phyloP scores from a whole-genome alignment of 768 basidiomycete species.

The Leucosporidium scottii region DNA sequence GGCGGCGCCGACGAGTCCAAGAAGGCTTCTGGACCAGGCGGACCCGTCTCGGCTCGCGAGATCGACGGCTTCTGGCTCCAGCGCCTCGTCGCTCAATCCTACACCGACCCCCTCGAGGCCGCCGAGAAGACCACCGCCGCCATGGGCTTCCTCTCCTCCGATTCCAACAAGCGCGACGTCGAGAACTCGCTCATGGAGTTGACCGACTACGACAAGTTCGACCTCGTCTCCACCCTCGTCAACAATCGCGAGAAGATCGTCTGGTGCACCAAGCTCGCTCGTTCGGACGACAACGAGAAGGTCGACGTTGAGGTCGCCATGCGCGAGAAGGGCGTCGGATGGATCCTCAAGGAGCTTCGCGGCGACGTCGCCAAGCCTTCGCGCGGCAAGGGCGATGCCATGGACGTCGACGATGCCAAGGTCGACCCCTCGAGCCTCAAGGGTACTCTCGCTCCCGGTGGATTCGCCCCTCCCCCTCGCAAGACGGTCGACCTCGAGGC shows the following conservation, averaged over 20 bases:
- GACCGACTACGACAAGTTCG: constrained; percentile 83
- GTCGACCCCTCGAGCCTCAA: constrained; percentile 66
- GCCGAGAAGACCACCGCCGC: constrained; percentile 83
- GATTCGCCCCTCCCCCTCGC: constrained; percentile 71
- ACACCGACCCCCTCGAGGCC: constrained; percentile 88
- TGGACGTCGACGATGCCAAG: constrained; percentile 60
- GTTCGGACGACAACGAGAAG: constrained; percentile 77
- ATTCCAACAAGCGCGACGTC: constrained; percentile 78
- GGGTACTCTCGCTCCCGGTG: constrained; percentile 78
- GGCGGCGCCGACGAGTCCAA: constrained; percentile 47
- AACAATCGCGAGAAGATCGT: constrained; percentile 94
- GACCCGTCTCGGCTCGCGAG: constrained; percentile 76
- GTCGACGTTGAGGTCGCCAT: constrained; percentile 95
- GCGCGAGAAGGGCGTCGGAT: constrained; percentile 93
- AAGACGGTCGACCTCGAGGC: constrained; percentile 78
- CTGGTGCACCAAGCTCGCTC: constrained; percentile 94
- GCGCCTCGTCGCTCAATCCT: constrained; percentile 79
- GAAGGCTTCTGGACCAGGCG: constrained; percentile 54
- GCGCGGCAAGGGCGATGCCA: constrained; percentile 50
- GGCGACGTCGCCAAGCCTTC: constrained; percentile 55
- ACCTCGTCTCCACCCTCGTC: constrained; percentile 78
- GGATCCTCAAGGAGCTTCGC: constrained; percentile 82
- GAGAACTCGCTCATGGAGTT: constrained; percentile 96
- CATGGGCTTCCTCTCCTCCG: constrained; percentile 75
- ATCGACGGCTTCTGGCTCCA: constrained; percentile 99